phyloP scores from a whole-genome alignment of 2,329 filamentous ascomycete species.

The Talaromyces funiculosus region DNA sequence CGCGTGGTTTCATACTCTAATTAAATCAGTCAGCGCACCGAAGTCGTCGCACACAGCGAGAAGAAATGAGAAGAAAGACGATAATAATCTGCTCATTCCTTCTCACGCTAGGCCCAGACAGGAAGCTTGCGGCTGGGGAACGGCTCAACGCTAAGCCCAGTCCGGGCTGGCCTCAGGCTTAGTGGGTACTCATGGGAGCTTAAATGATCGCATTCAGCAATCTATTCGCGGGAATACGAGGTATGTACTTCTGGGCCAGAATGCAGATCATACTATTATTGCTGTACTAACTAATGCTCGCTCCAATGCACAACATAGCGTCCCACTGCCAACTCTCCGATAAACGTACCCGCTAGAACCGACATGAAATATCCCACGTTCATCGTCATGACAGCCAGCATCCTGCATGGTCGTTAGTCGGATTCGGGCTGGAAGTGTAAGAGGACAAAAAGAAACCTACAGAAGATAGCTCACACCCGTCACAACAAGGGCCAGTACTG shows the following conservation, averaged over 20 bases:
- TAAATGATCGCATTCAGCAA: neutral
- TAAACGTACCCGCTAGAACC: slow-evolving; percentile 69
- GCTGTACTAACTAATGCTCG: slow-evolving; percentile 40
- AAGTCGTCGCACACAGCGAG: neutral
- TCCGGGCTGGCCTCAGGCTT: neutral
- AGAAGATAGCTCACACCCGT: slow-evolving; percentile 77
- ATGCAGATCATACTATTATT: neutral
- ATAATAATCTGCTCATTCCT: slow-evolving; percentile 29
- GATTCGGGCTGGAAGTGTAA: neutral
- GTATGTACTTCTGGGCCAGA: too few species aligned
- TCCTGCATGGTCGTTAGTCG: slow-evolving; percentile 48
- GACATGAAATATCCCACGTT: slow-evolving; percentile 82
- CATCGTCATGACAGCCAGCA: slow-evolving; percentile 88
- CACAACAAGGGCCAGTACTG: slow-evolving; percentile 63
- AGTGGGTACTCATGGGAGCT: neutral
- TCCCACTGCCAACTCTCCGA: slow-evolving; percentile 78
- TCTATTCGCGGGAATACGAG: too few species aligned
- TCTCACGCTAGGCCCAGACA: slow-evolving; percentile 17
- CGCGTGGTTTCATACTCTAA: neutral
- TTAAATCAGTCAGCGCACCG: neutral
- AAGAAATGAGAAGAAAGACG: neutral
- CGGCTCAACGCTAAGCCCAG: neutral
- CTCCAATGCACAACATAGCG: slow-evolving; percentile 52
- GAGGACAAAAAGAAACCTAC: too few species aligned
- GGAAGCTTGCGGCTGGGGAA: neutral